Evolutionary conservation across 148 eudicot genomes (phyloP), one percentile per base, ranked within the genome.

Genomic region (Suaeda aralocaspica): DNA sequence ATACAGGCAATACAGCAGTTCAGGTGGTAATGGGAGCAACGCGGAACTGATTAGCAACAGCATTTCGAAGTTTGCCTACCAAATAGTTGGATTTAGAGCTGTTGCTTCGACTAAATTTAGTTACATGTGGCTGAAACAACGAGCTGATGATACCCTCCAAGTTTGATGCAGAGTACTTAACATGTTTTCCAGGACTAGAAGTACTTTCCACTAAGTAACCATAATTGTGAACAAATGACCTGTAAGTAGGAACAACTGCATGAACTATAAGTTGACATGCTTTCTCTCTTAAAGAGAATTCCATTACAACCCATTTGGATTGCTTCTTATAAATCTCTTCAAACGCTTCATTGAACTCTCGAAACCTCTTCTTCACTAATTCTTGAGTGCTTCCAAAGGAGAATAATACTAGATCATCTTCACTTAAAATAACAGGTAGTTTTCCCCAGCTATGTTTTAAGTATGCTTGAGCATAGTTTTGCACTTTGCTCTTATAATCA

Each of bases 371-470:
- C 78, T 74, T 83, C 19, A 84, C 86, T 64, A 78, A 42, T n/a
- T 83, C 82, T 22, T 72, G 78, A 5, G 80, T 81, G 8, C 71
- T 74, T 9, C 83, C 79, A 0, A 78, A 77, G 0, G 89, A 77
- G 79, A 83, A 81, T 77, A 83, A 51, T 57, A 80, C 50, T 6
- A 89, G 53, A 26, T 67, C 87, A 31, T 84, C 87, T 57, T 86
- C 87, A 15, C 73, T 81, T 31, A 93, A 78, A 10, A 86, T 70
- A 29, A 69, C 44, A 19, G 85, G 72, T 42, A 93, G 84, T 60
- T 74, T 87, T 64, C 78, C 87, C 98, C 96, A 93, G 61, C 85
- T 90, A 76, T 85, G 87, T 74, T 78, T 82, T 57, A 88, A 39
- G 74, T 85, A 93, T 42, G 70, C 24, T 16, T 77, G 64, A 5